These are phyloP conservation scores for Ceratobasidium sp. DNA, from an alignment of 1,284 basidiomycete species.

Conservation along the genomic window DNA sequence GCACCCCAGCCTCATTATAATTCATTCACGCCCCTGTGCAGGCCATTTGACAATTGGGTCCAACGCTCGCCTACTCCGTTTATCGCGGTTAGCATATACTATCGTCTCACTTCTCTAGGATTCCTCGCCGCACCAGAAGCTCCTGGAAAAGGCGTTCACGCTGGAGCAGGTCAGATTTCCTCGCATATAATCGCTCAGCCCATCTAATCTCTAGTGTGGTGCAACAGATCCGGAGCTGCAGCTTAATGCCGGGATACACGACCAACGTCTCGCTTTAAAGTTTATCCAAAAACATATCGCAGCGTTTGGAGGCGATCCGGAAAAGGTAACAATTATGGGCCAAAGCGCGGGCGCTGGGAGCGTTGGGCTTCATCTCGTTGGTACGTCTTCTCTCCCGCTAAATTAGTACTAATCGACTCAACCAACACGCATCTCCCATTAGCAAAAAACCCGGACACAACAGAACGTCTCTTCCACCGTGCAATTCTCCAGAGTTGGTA, in stretches of 20 bases:
- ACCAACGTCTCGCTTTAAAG: slow-evolving; percentile 63
- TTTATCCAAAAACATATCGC: slow-evolving; percentile 54
- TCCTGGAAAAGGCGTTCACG: slow-evolving; percentile 54
- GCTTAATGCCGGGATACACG: slow-evolving; percentile 71
- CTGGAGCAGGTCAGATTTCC: slow-evolving; percentile 51
- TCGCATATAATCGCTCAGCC: background rate
- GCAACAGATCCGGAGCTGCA: slow-evolving; percentile 36
- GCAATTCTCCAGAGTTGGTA: slow-evolving; percentile 48
- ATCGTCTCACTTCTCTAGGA: slow-evolving; percentile 44
- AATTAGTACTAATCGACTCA: too few relatives aligned
- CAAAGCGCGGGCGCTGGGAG: slow-evolving; percentile 47
- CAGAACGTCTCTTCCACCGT: slow-evolving; percentile 42
- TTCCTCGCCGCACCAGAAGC: slow-evolving; percentile 55
- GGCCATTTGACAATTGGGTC: slow-evolving; percentile 62
- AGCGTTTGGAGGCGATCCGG: slow-evolving; percentile 54
- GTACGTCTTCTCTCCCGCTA: too few relatives aligned
- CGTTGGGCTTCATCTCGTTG: slow-evolving; percentile 45
- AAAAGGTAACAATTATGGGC: slow-evolving; percentile 49
- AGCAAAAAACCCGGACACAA: slow-evolving; percentile 20
- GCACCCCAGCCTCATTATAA: background rate
- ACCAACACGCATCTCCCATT: too few relatives aligned
- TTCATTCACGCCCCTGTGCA: slow-evolving; percentile 63
- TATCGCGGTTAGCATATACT: slow-evolving; percentile 47
- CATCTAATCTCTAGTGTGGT: background rate
- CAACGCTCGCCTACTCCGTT: slow-evolving; percentile 57